phyloP scores from a whole-genome alignment of 148 eudicot genomes.

The Polygonum aviculare region DNA sequence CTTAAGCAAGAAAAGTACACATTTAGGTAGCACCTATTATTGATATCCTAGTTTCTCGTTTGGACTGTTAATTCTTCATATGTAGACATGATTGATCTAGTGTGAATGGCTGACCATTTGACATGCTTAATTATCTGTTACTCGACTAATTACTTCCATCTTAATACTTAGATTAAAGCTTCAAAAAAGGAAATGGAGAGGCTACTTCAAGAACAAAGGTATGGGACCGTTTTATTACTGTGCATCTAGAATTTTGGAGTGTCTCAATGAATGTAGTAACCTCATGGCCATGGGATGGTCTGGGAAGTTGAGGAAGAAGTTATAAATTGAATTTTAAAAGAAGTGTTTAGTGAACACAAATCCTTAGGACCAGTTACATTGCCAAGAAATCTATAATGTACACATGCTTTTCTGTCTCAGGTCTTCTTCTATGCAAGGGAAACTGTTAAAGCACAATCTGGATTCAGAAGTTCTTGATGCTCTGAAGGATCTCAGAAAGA shows the following conservation, averaged over 20 bases:
- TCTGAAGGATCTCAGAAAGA: slow-evolving; percentile 73
- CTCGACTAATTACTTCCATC: slow-evolving; percentile 1
- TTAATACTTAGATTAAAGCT: slow-evolving; percentile 55
- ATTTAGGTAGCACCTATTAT: neutral
- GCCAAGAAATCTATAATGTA: neutral
- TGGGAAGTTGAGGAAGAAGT: no score
- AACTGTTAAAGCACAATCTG: slow-evolving; percentile 82
- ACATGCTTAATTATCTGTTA: neutral
- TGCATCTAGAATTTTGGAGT: neutral
- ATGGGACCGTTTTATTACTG: slow-evolving; percentile 10
- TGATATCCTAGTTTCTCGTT: neutral
- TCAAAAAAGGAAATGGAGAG: slow-evolving; percentile 76
- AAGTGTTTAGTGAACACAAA: no score
- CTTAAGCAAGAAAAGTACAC: neutral
- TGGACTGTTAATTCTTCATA: neutral
- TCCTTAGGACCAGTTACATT: no score
- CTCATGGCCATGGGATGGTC: neutral
- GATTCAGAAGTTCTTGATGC: slow-evolving; percentile 79
- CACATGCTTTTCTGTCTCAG: slow-evolving; percentile 22
- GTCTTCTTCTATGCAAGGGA: slow-evolving; percentile 80
- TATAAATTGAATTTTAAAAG: no score
- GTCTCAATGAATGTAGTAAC: neutral
- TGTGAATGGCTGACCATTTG: neutral
- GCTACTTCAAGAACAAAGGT: slow-evolving; percentile 78
- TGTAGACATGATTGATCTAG: neutral